Conservation (phyloP, 345 rosid species). For the Populus pruinosa region DNA sequence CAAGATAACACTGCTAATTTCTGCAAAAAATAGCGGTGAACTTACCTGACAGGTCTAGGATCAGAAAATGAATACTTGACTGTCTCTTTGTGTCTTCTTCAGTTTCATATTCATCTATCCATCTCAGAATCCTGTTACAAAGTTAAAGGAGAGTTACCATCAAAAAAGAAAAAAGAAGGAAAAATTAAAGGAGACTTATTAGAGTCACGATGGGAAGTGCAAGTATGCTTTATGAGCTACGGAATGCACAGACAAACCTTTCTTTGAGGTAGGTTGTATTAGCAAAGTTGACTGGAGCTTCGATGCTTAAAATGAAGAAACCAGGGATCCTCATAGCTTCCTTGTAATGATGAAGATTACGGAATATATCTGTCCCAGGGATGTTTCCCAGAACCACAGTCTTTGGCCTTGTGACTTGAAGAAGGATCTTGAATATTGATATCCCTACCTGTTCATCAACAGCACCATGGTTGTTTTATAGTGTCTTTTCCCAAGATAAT, state of each 20-base stretch:
- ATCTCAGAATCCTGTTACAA: conserved; percentile 54
- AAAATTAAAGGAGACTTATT: neutral
- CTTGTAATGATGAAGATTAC: conserved; percentile 68
- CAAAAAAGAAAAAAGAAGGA: neutral
- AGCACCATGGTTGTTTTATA: neutral
- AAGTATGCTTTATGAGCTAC: neutral
- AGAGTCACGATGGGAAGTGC: neutral
- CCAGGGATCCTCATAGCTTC: conserved; percentile 70
- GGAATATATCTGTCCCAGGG: conserved; percentile 67
- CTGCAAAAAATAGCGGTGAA: neutral
- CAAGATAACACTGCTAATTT: neutral
- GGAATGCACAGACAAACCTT: conserved; percentile 42
- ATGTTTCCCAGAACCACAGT: conserved; percentile 72
- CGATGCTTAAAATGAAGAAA: conserved; percentile 70
- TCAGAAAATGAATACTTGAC: conserved; percentile 49
- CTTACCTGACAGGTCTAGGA: conserved; percentile 77
- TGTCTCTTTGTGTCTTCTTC: conserved; percentile 51
- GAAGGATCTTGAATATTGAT: conserved; percentile 75
- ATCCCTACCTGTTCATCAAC: conserved; percentile 56
- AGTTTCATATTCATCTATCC: conserved; percentile 75
- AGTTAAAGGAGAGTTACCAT: neutral
- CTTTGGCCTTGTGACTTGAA: conserved; percentile 85
- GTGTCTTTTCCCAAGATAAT: neutral
- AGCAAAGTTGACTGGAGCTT: conserved; percentile 85
- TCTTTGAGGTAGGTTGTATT: conserved; percentile 81